Percentiles rank a stretch among this genome's conserved stretches.
phyloP scores from a whole-genome alignment of 495 filamentous ascomycete species.

The Physcia stellaris region DNA sequence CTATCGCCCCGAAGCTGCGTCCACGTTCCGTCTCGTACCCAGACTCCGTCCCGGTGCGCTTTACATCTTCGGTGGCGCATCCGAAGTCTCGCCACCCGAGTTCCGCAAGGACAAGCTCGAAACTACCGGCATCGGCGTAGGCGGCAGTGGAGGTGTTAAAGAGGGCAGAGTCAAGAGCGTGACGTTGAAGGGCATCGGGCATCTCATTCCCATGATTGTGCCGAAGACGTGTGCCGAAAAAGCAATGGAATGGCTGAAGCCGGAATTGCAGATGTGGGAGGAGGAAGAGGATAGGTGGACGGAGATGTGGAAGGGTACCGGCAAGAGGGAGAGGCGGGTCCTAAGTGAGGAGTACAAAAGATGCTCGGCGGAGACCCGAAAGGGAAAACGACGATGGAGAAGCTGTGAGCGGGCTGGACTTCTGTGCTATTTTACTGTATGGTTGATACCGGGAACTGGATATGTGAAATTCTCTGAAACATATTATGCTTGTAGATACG shows the following conservation, averaged over 20 bases:
- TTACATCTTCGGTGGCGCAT: conserved; percentile 64
- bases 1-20: conserved; percentile 58
- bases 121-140: conserved; percentile 31
- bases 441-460: too few relatives aligned
- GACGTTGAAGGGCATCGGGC: conserved; percentile 50
- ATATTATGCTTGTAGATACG: too few relatives aligned
- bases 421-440: too few relatives aligned
- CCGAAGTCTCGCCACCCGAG: conserved; percentile 42
- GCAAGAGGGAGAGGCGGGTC: conserved; percentile 40
- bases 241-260: conserved; percentile 46
- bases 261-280: conserved; percentile 50
- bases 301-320: conserved; percentile 35
- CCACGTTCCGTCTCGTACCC: conserved; percentile 50
- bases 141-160: conserved; percentile 34
- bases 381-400: not conserved
- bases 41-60: conserved; percentile 63
- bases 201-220: conserved; percentile 75
- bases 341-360: conserved; percentile 43
- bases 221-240: conserved; percentile 50
- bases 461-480: too few relatives aligned
- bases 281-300: conserved; percentile 47
- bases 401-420: too few relatives aligned
- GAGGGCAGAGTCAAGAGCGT: conserved; percentile 60
- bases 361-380: conserved; percentile 26
- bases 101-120: conserved; percentile 32